These are phyloP conservation scores for Epichloe glyceriae DNA, from an alignment of 2,329 filamentous ascomycete species.

Conservation along the genomic window DNA sequence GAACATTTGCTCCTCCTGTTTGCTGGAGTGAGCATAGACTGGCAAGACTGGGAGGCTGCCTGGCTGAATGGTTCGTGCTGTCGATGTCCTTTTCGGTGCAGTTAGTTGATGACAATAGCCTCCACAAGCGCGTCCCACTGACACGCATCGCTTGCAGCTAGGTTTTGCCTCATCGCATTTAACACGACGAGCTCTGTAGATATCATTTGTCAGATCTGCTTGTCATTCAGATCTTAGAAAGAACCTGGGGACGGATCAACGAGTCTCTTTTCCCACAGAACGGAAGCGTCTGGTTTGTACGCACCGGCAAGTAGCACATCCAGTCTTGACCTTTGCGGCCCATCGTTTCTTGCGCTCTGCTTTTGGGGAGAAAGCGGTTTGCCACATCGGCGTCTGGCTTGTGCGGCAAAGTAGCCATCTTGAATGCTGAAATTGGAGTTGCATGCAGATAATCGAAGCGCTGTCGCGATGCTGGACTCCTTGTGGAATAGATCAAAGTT, in stretches of 20 bases:
- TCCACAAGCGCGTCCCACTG: not conserved
- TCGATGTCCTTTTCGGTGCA: not conserved
- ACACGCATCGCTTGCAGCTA: not conserved
- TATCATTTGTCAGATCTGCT: not conserved
- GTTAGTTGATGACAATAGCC: not conserved
- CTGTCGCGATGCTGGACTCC: not conserved
- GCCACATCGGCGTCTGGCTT: no score
- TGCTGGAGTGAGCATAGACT: not conserved
- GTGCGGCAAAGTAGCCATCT: not conserved
- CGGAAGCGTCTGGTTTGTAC: not conserved
- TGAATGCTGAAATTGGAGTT: not conserved
- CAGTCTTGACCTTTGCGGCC: constrained; percentile 6
- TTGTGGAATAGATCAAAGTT: not conserved
- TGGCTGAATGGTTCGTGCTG: not conserved
- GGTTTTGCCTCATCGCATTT: constrained; percentile 5
- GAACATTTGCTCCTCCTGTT: constrained; percentile 7
- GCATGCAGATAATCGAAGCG: not conserved
- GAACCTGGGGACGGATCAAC: not conserved
- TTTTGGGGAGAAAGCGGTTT: not conserved
- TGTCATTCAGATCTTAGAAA: not conserved
- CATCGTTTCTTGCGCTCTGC: constrained; percentile 2
- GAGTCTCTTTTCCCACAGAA: not conserved
- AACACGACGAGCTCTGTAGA: constrained; percentile 1
- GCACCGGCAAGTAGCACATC: constrained; percentile 5
- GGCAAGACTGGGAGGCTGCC: not conserved